These are phyloP conservation scores for Diplodia mutila DNA, from an alignment of 2,329 filamentous ascomycete species.

Conservation along the genomic window DNA sequence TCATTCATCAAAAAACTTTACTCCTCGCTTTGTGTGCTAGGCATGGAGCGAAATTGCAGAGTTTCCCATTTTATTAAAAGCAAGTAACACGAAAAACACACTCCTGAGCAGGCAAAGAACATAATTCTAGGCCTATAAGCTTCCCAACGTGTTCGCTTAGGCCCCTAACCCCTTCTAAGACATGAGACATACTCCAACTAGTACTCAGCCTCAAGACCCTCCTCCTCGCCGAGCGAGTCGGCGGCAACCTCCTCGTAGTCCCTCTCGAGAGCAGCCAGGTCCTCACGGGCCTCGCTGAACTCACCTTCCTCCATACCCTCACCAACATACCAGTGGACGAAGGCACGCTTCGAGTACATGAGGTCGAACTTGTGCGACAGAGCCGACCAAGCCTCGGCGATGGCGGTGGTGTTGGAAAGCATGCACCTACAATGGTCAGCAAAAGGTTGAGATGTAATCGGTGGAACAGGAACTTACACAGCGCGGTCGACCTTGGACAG, in stretches of 20 bases:
- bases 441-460: not conserved
- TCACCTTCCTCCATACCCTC: slow-evolving; percentile 94
- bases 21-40: not conserved
- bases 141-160: slow-evolving; percentile 14
- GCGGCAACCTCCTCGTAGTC: slow-evolving; percentile 84
- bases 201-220: slow-evolving; percentile 53
- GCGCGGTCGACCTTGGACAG: slow-evolving; percentile 97
- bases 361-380: slow-evolving; percentile 77
- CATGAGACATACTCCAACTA: slow-evolving; percentile 31
- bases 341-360: slow-evolving; percentile 78
- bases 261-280: slow-evolving; percentile 82
- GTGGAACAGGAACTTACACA: slow-evolving; percentile 55
- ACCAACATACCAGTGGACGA: slow-evolving; percentile 80
- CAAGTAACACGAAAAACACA: slow-evolving; percentile 22
- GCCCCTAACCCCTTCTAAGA: slow-evolving; percentile 9
- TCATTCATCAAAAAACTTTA: not conserved
- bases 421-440: slow-evolving; percentile 52
- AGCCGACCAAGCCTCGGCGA: slow-evolving; percentile 73
- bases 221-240: slow-evolving; percentile 66
- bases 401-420: slow-evolving; percentile 76
- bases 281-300: slow-evolving; percentile 85
- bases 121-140: slow-evolving; percentile 22
- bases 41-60: slow-evolving; percentile 18
- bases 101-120: slow-evolving; percentile 24
- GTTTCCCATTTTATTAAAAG: slow-evolving; percentile 24